Evolutionary conservation across 2,329 filamentous ascomycete species (phyloP).

Genomic region (Beauveria asiatica): DNA sequence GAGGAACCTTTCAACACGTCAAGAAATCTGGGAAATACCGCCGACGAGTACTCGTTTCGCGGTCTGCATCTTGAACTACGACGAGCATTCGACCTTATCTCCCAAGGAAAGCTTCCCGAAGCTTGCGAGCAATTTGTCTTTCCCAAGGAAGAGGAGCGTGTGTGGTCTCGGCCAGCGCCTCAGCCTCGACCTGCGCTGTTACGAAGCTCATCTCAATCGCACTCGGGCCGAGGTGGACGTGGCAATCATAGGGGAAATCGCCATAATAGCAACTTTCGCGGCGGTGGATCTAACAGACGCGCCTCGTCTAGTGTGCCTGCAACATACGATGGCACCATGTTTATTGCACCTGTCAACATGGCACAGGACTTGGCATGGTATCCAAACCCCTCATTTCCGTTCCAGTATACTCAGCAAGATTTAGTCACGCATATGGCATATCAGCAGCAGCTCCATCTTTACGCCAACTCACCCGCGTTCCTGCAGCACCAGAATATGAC

Average conservation of each 20-base stretch:
- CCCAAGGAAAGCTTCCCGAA: constrained; percentile 68
- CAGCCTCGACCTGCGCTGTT: constrained; percentile 48
- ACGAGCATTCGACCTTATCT: constrained; percentile 75
- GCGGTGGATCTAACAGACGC: constrained; percentile 38
- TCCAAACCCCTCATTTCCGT: constrained; percentile 32
- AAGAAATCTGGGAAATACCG: constrained; percentile 90
- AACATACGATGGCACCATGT: constrained; percentile 42
- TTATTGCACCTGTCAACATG: constrained; percentile 34
- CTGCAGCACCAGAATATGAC: constrained; percentile 27
- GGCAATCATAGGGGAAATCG: constrained; percentile 41
- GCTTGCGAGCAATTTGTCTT: constrained; percentile 85
- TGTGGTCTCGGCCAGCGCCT: constrained; percentile 48
- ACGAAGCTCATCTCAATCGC: constrained; percentile 53
- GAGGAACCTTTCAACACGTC: constrained; percentile 92
- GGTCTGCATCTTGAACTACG: constrained; percentile 86
- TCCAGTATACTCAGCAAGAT: constrained; percentile 32
- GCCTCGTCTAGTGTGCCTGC: constrained; percentile 41
- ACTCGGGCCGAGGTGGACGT: constrained; percentile 39
- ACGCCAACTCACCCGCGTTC: constrained; percentile 26
- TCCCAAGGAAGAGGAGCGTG: constrained; percentile 68
- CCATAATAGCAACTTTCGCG: constrained; percentile 34
- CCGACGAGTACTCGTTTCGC: constrained; percentile 87
- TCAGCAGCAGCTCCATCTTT: constrained; percentile 30
- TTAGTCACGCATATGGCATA: constrained; percentile 34
- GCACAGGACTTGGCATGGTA: constrained; percentile 44